Base-by-base conservation (phyloP, 257 asterid genomes). In the Primulina tabacum region DNA sequence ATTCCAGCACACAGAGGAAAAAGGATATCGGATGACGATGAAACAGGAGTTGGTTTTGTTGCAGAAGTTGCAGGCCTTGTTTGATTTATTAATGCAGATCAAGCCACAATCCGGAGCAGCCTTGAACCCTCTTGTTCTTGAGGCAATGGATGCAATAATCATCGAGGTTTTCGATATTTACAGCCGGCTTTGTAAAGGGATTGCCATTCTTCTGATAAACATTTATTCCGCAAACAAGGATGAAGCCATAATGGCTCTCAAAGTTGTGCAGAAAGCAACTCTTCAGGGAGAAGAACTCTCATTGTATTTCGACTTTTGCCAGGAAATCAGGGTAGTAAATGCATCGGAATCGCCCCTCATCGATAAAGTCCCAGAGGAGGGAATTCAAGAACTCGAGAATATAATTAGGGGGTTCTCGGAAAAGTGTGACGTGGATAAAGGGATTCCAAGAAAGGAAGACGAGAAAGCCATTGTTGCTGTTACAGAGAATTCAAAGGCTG, bases 131-230 rank as follows among this genome's bases (percentile, higher is more conserved):
- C 82, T 93, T 0, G 21, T 87, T 10, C 85, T 81, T 0, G 88
- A 90, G 28, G 87, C 90, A 2, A 86, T 93, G 93, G 97, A 90
- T 12, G 89, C 85, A 10, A 52, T 87, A 0, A 70, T 89, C 2
- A 68, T 89, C 18, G 97, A 90, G 77, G 69, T 89, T 6, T 86
- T 77, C 76, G 96, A 93, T 14, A 60, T 87, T 1, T 89, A 90
- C 69, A 81, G 90, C 78, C 58, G 85, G 70, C 78, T 93, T 12
- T 87, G 97, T 65, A 71, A 81, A 4, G 90, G 96, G 58, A 83
- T 90, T 11, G 89, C 92, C 26, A 57, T 75, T 16, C 84, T 86
- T 50, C 69, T 93, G 57, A 37, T 82, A 50, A 79, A 82, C 18
- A 86, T 93, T 17, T 75, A 83, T 58, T 72, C 87, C 0, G 87